These are phyloP conservation scores for Fagus crenata DNA, from an alignment of 306 rosid genomes.

Conservation along the genomic window DNA sequence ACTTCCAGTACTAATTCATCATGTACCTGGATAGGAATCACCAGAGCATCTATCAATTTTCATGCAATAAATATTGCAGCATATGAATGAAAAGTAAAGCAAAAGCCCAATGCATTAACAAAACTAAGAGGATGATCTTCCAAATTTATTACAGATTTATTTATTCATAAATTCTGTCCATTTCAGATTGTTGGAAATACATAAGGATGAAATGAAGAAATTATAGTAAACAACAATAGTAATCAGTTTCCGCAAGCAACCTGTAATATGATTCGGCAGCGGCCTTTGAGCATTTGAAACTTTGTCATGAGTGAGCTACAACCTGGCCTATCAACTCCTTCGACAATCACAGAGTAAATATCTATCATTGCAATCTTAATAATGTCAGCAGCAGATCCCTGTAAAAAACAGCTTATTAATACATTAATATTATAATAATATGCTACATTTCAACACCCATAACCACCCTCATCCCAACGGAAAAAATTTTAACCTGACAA, in stretches of 20 bases:
- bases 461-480: conserved; percentile 5
- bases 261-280: conserved; percentile 82
- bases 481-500: conserved; percentile 66
- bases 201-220: not conserved
- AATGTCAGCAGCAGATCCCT: conserved; percentile 99
- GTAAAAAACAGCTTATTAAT: conserved; percentile 26
- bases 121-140: not conserved
- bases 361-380: conserved; percentile 86
- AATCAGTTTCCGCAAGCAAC: conserved; percentile 38
- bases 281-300: conserved; percentile 55
- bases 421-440: conserved; percentile 14
- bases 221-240: not conserved
- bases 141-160: not conserved
- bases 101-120: not conserved
- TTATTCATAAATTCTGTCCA: not conserved
- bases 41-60: conserved; percentile 4
- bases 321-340: conserved; percentile 42
- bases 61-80: not conserved
- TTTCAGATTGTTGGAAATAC: conserved; percentile 13
- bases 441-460: not conserved
- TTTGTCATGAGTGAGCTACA: conserved; percentile 43
- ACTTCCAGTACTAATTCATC: conserved; percentile 94
- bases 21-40: conserved; percentile 65
- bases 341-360: conserved; percentile 54
- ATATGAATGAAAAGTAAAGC: not conserved